Evolutionary conservation across 2,329 filamentous ascomycete species (phyloP), one percentile per base, ranked within the genome.

Genomic region (Fusarium nurragi): DNA sequence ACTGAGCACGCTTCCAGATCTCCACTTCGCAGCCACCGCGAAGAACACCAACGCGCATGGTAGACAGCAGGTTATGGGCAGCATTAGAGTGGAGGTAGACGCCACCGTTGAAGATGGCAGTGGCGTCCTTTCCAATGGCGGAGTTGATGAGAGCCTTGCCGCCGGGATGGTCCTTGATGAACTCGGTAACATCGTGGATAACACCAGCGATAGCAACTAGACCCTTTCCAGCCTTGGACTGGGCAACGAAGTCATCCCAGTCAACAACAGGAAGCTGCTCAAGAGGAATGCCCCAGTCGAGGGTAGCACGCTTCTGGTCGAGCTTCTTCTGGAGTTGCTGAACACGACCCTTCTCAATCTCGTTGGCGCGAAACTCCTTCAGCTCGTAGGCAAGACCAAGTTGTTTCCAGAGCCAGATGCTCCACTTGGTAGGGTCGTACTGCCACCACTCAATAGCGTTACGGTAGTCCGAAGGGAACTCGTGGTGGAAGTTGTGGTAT

Each of bases 401-500:
- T 79, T 90, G 87, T 86, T 94, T 95, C 89, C 90, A 94, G 59
- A 83, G 73, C 88, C 88, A 92, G 82, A 96, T 96, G 75, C 81
- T 85, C 92, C 92, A 95, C 83, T 96, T 96, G 77, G 92, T 96
- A 43, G 92, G 92, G 77, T 96, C 92, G 74, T 96, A 96, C 76
- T 96, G 92, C 81, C 88, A 90, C 92, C 92, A 96, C 79, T 93
- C 84, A 70, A 95, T 94, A 63, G 92, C 92, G 77, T 96, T 96
- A 76, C 92, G 91, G 87, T 95, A 96, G 78, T 96, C 92, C 12
- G 91, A 94, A 52, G 93, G 93, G 81, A 96, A 96, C 78, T 96
- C 92, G 84, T 96, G 92, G 81, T 96, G 92, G 86, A 96, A 96
- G 85, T 96, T 96, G 86, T 96, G 92, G 82, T 96, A 96, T 26